These are phyloP conservation scores for Puccinia triticina DNA, from an alignment of 1,284 basidiomycete species.

Conservation along the genomic window DNA sequence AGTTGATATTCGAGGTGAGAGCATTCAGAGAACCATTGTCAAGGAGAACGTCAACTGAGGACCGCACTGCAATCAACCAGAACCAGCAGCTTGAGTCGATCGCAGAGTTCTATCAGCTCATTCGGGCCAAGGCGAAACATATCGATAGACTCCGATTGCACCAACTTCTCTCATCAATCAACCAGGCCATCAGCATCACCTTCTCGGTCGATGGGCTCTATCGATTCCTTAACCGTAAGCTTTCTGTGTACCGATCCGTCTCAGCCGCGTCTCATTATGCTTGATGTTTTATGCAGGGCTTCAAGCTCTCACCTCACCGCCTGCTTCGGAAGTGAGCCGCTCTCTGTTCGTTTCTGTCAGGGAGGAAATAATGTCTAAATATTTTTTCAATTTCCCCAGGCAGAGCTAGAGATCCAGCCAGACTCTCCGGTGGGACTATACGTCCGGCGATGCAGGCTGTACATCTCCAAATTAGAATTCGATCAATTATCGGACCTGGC, in stretches of 20 bases:
- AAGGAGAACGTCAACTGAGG: neutral
- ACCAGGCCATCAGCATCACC: slow-evolving; percentile 11
- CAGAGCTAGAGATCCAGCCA: slow-evolving; percentile 32
- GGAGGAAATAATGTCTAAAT: neutral
- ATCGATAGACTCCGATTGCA: slow-evolving; percentile 28
- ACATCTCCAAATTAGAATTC: slow-evolving; percentile 36
- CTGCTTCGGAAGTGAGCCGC: neutral
- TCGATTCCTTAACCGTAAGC: slow-evolving; percentile 27
- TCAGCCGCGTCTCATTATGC: neutral
- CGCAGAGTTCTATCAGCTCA: slow-evolving; percentile 11
- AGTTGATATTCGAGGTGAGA: neutral
- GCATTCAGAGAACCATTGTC: neutral
- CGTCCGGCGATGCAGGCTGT: slow-evolving; percentile 34
- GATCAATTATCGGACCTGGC: slow-evolving; percentile 37
- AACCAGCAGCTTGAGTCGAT: slow-evolving; percentile 20
- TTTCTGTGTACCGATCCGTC: neutral
- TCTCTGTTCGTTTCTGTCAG: neutral
- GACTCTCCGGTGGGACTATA: slow-evolving; percentile 49
- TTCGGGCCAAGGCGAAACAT: neutral
- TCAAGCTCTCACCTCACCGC: slow-evolving; percentile 6
- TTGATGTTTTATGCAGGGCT: slow-evolving; percentile 17
- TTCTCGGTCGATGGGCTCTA: slow-evolving; percentile 29
- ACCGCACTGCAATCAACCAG: neutral
- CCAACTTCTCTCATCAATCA: slow-evolving; percentile 33
- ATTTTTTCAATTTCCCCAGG: neutral